A percentile compares a stretch with the other conserved stretches of the same genome.
phyloP scores from a whole-genome alignment of 495 filamentous ascomycete species.

The Neurospora cerealis region DNA sequence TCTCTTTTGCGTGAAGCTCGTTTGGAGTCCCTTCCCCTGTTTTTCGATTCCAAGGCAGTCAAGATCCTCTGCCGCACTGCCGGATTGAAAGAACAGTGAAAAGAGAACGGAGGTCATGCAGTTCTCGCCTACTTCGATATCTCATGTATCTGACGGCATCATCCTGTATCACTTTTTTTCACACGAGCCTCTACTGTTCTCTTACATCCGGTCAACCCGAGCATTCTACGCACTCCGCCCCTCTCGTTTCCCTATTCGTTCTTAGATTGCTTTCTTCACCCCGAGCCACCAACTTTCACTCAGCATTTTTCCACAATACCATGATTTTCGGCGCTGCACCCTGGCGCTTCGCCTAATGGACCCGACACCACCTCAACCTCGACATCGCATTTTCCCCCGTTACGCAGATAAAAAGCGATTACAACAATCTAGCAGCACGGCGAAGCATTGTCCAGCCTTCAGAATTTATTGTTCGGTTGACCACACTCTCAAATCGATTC shows the following conservation, averaged over 20 bases:
- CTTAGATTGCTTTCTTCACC: background rate
- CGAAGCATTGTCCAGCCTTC: background rate
- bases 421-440: background rate
- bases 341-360: background rate
- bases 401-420: background rate
- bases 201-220: background rate
- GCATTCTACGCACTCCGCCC: background rate
- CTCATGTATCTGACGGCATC: background rate
- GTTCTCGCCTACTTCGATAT: background rate
- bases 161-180: background rate
- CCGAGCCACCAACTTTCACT: background rate
- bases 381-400: background rate
- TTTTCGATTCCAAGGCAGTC: background rate
- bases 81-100: background rate
- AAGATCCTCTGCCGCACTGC: background rate
- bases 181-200: background rate
- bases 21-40: background rate
- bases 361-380: background rate
- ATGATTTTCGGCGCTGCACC: background rate
- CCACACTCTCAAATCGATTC: background rate
- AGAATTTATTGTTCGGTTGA: too few relatives aligned
- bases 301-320: background rate
- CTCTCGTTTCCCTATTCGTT: background rate
- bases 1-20: background rate
- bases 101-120: background rate